A percentile compares a stretch with the other conserved stretches of the same genome.
phyloP scores from a whole-genome alignment of 345 rosid genomes.

The Rhodomyrtus tomentosa region DNA sequence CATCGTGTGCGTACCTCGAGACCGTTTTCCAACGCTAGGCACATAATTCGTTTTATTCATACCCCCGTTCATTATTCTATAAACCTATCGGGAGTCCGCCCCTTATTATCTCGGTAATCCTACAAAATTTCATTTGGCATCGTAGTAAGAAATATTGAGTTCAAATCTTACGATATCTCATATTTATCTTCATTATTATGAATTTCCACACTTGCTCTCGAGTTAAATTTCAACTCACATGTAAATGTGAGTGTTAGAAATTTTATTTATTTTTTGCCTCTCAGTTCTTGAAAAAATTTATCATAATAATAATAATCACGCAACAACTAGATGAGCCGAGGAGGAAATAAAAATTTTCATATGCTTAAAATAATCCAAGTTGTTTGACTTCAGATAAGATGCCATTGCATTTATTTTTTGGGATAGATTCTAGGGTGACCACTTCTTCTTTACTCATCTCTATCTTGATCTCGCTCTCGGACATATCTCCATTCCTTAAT shows the following conservation, averaged over 20 bases:
- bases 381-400: not conserved
- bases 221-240: not conserved
- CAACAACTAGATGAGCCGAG: not conserved
- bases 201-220: not conserved
- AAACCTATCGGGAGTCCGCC: too few species aligned
- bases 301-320: not conserved
- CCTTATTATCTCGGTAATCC: not conserved
- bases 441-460: not conserved
- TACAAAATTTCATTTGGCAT: fast-evolving
- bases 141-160: not conserved
- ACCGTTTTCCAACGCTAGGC: too few species aligned
- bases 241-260: not conserved
- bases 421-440: not conserved
- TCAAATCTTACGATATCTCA: not conserved
- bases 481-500: not conserved
- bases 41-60: too few species aligned
- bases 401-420: not conserved
- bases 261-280: too few species aligned
- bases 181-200: not conserved
- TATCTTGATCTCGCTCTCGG: not conserved
- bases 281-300: too few species aligned
- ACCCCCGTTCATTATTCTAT: fast-evolving
- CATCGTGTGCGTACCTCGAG: too few species aligned
- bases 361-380: not conserved
- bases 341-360: not conserved